A percentile compares a stretch with the other conserved stretches of the same genome.
phyloP scores from a whole-genome alignment of 2,329 filamentous ascomycete genomes.

The Beauveria medogensis region DNA sequence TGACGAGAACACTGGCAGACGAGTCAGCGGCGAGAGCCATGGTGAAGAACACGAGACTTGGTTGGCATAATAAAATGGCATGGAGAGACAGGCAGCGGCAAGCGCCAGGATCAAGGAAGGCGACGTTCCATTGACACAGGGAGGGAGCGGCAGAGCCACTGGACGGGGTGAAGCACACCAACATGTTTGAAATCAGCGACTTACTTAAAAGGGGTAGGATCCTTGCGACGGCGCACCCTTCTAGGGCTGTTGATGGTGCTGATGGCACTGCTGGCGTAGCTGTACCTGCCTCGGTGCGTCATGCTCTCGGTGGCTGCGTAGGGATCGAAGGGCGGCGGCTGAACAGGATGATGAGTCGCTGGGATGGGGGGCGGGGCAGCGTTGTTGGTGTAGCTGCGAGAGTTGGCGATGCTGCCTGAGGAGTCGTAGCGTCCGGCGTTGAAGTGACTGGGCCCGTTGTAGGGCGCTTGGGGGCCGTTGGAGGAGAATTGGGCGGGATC shows the following conservation, averaged over 20 bases:
- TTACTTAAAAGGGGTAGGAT: conserved; percentile 97
- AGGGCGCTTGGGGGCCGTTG: conserved; percentile 36
- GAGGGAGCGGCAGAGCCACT: background rate
- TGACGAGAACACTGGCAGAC: conserved; percentile 66
- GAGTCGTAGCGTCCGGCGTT: conserved; percentile 18
- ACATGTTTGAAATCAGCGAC: conserved; percentile 28
- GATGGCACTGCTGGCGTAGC: conserved; percentile 85
- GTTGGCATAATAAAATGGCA: too few species aligned
- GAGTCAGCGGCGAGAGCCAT: conserved; percentile 2
- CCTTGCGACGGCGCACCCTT: conserved; percentile 86
- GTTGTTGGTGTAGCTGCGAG: conserved; percentile 33
- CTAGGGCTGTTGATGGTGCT: conserved; percentile 91
- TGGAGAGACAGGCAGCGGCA: background rate
- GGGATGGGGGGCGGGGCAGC: conserved; percentile 52
- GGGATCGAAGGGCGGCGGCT: conserved; percentile 56
- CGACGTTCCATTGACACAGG: too few species aligned
- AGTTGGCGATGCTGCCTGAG: conserved; percentile 31
- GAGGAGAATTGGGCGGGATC: conserved; percentile 28
- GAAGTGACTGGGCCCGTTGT: background rate
- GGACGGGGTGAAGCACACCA: background rate
- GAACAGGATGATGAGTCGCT: conserved; percentile 52
- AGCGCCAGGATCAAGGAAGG: too few species aligned
- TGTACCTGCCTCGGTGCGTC: conserved; percentile 92
- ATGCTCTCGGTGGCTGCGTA: conserved; percentile 87
- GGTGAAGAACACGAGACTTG: background rate